These are phyloP conservation scores for Mycosphaerella sp. DNA, from an alignment of 2,329 filamentous ascomycete genomes.

Conservation along the genomic window DNA sequence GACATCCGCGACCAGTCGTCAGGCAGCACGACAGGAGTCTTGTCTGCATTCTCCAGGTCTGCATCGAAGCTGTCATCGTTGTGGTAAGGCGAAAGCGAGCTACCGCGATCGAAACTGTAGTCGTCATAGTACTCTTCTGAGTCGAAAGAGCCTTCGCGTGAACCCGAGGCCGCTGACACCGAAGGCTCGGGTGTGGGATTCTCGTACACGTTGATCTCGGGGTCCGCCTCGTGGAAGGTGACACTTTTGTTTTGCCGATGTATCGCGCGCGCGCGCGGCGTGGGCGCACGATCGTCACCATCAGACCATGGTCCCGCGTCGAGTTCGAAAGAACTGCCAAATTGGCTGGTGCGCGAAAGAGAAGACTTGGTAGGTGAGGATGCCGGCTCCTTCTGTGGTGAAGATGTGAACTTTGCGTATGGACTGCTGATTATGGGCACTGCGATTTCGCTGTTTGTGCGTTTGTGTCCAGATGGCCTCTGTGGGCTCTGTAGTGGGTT, in stretches of 20 bases:
- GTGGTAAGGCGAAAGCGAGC: constrained; percentile 44
- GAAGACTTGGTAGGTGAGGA: constrained; percentile 85
- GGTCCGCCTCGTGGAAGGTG: constrained; percentile 89
- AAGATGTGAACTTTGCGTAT: constrained; percentile 27
- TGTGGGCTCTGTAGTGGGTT: constrained; percentile 30
- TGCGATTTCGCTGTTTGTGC: constrained; percentile 54
- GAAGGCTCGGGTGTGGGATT: constrained; percentile 97
- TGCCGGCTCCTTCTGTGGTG: constrained; percentile 56
- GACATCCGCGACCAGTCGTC: constrained; percentile 87
- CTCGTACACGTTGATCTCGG: constrained; percentile 95
- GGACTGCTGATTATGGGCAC: constrained; percentile 52
- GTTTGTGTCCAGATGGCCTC: constrained; percentile 32
- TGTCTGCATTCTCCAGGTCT: constrained; percentile 89
- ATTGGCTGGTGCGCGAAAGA: constrained; percentile 59
- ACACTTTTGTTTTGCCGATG: constrained; percentile 92
- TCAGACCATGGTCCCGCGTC: constrained; percentile 52
- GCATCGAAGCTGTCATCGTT: constrained; percentile 81
- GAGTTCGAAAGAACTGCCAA: constrained; percentile 46
- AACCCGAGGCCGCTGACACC: constrained; percentile 72
- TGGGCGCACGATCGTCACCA: constrained; percentile 55
- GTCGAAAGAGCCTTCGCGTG: constrained; percentile 88
- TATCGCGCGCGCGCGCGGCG: constrained; percentile 59
- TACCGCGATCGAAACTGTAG: constrained; percentile 54
- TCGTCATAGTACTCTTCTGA: constrained; percentile 68
- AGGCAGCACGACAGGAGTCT: constrained; percentile 94